Evolutionary conservation across 2,329 filamentous ascomycete genomes (phyloP).

Genomic region (Fusarium concolor): DNA sequence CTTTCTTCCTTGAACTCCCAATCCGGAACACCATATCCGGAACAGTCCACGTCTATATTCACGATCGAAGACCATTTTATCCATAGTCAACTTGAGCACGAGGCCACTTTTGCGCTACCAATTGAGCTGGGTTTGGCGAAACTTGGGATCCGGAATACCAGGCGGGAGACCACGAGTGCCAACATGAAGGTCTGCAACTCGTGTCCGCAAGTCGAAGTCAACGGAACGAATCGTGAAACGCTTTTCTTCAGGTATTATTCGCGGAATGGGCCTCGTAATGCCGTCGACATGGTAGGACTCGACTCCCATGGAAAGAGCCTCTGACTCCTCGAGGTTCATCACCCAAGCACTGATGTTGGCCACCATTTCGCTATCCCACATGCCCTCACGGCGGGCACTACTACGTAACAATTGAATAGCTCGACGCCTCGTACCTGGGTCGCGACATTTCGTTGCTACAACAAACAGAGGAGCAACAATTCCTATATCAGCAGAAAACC

Average conservation of each 20-base stretch:
- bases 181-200: slow-evolving; percentile 62
- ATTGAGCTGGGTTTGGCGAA: slow-evolving; percentile 57
- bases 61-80: neutral
- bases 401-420: slow-evolving; percentile 71
- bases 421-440: slow-evolving; percentile 65
- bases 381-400: slow-evolving; percentile 72
- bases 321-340: slow-evolving; percentile 65
- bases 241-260: slow-evolving; percentile 62
- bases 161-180: slow-evolving; percentile 65
- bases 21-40: neutral
- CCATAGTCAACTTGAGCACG: neutral
- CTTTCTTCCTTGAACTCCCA: slow-evolving; percentile 3
- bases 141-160: slow-evolving; percentile 60
- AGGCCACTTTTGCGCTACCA: slow-evolving; percentile 55
- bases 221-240: slow-evolving; percentile 68
- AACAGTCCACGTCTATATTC: neutral
- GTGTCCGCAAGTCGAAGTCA: slow-evolving; percentile 66
- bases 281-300: slow-evolving; percentile 19
- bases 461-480: slow-evolving; percentile 74
- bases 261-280: slow-evolving; percentile 26
- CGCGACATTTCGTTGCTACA: slow-evolving; percentile 74
- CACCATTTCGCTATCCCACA: slow-evolving; percentile 74
- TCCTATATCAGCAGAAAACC: slow-evolving; percentile 73
- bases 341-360: slow-evolving; percentile 68
- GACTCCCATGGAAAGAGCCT: slow-evolving; percentile 47